Percentiles rank a stretch among this genome's conserved stretches.
Evolutionary conservation across 768 basidiomycete genomes (phyloP).

Genomic region (Zangia roseola): DNA sequence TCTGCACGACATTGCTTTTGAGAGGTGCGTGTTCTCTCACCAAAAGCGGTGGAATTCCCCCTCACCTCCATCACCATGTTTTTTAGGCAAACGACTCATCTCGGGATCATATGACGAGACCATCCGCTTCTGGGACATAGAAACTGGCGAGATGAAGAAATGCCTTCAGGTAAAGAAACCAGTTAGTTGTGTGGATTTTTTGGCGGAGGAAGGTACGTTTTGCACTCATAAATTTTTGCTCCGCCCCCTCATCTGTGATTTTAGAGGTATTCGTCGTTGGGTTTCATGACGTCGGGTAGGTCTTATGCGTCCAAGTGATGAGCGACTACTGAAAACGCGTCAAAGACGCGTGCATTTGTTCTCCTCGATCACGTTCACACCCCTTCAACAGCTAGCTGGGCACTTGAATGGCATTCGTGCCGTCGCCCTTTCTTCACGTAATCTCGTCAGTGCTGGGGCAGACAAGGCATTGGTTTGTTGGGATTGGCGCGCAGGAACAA

Average conservation of each 20-base stretch:
- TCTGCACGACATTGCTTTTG: constrained; percentile 79
- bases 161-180: constrained; percentile 85
- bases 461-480: constrained; percentile 77
- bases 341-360: constrained; percentile 82
- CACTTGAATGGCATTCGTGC: constrained; percentile 90
- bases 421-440: constrained; percentile 80
- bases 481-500: constrained; percentile 88
- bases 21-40: constrained; percentile 37
- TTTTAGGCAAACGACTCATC: constrained; percentile 71
- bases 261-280: constrained; percentile 88
- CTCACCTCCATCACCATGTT: not conserved
- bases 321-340: constrained; percentile 1
- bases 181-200: constrained; percentile 86
- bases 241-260: constrained; percentile 5
- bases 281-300: constrained; percentile 88
- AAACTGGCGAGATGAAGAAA: constrained; percentile 63
- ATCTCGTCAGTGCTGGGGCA: constrained; percentile 81
- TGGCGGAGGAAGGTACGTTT: constrained; percentile 69
- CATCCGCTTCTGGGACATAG: constrained; percentile 89
- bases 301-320: constrained; percentile 2
- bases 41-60: not conserved
- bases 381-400: constrained; percentile 79
- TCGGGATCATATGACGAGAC: constrained; percentile 92
- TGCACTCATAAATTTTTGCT: not conserved
- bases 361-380: constrained; percentile 80